These are phyloP conservation scores for Quercus glauca DNA, from an alignment of 306 rosid species.

Conservation along the genomic window DNA sequence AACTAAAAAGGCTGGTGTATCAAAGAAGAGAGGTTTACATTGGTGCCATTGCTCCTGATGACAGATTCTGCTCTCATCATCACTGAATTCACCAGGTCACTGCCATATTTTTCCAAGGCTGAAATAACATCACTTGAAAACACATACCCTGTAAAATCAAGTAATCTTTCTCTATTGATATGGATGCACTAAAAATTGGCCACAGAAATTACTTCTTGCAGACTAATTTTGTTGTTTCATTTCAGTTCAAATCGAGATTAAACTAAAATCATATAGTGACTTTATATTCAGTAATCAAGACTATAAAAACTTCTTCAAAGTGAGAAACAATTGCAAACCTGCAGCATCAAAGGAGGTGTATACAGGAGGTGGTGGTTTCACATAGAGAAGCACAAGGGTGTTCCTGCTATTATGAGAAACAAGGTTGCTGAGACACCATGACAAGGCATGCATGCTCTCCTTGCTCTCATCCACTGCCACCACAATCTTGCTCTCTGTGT, in stretches of 20 bases:
- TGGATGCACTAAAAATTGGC: neutral
- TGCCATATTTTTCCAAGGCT: conserved; percentile 49
- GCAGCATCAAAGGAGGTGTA: conserved; percentile 59
- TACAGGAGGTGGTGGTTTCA: conserved; percentile 61
- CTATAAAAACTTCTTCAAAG: neutral
- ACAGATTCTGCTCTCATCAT: conserved; percentile 70
- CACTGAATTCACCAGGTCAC: conserved; percentile 55
- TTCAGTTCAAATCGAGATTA: too few relatives aligned
- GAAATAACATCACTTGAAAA: conserved; percentile 52
- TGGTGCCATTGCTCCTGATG: conserved; percentile 33
- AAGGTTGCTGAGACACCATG: conserved; percentile 70
- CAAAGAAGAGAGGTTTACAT: conserved; percentile 18
- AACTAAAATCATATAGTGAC: too few relatives aligned
- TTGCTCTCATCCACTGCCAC: conserved; percentile 85
- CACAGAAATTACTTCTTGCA: too few relatives aligned
- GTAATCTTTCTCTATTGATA: neutral
- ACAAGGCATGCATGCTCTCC: conserved; percentile 77
- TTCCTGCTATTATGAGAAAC: conserved; percentile 31
- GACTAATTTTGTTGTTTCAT: too few relatives aligned
- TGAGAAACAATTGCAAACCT: conserved; percentile 38
- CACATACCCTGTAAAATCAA: conserved; percentile 42
- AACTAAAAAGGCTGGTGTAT: neutral
- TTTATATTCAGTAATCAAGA: neutral
- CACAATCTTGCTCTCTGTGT: conserved; percentile 42
- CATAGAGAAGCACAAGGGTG: conserved; percentile 72